Conservation (phyloP, 1,139 yeast species). For the Chernovozyma aurita region DNA sequence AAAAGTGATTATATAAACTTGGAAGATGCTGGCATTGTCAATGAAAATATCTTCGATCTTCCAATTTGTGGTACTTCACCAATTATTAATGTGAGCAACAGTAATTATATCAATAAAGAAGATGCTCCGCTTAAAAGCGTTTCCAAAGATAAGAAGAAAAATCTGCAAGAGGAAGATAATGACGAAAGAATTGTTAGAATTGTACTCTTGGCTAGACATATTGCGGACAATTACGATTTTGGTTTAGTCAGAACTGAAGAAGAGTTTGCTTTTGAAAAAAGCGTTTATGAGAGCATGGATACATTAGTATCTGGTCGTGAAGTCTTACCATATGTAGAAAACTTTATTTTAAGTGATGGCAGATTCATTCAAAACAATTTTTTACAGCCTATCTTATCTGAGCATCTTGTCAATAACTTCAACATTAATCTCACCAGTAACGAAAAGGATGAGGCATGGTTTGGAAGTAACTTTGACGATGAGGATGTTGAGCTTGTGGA, state of each 20-base stretch:
- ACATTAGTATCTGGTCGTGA: constrained; percentile 14
- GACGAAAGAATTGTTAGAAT: constrained; percentile 50
- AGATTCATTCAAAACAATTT: constrained; percentile 42
- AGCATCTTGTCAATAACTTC: constrained; percentile 16
- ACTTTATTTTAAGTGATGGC: constrained; percentile 38
- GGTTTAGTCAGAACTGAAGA: constrained; percentile 46
- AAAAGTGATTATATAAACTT: constrained; percentile 51
- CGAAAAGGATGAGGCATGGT: constrained; percentile 23
- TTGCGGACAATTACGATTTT: constrained; percentile 51
- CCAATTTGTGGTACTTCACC: constrained; percentile 62
- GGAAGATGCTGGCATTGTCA: constrained; percentile 54
- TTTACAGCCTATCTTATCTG: constrained; percentile 30
- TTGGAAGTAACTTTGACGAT: constrained; percentile 15
- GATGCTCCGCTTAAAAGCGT: constrained; percentile 10
- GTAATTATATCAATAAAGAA: constrained; percentile 8
- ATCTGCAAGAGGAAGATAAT: constrained; percentile 28
- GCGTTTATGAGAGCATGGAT: constrained; percentile 23
- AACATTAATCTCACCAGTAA: constrained; percentile 10
- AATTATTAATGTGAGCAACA: constrained; percentile 14
- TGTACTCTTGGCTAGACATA: constrained; percentile 41
- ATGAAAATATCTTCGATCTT: constrained; percentile 53
- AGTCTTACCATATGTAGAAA: constrained; percentile 26
- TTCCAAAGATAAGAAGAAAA: constrained; percentile 13
- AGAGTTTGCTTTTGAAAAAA: constrained; percentile 40
- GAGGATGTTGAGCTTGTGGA: constrained; percentile 10